Evolutionary conservation across 345 rosid species (phyloP).

Genomic region (Boechera divaricarpa): DNA sequence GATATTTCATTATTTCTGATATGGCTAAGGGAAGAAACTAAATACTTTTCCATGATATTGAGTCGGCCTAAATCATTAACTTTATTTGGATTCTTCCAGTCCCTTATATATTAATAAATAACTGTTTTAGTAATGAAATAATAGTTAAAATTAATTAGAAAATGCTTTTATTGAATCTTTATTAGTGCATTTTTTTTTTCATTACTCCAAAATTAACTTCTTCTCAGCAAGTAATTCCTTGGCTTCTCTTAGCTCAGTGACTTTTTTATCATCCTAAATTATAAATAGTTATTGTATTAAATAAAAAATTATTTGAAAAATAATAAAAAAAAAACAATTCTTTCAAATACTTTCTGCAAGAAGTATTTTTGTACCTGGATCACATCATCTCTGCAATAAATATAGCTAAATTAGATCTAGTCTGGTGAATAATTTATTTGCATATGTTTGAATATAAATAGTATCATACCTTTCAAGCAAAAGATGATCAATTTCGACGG

Average conservation of each 20-base stretch:
- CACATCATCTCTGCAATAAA: slow-evolving; percentile 18
- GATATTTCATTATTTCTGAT: neutral
- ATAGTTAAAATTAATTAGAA: neutral
- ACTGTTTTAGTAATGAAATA: neutral
- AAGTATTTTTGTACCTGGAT: neutral
- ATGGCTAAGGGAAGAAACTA: neutral
- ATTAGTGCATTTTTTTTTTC: neutral
- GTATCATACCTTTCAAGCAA: neutral
- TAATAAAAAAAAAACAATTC: neutral
- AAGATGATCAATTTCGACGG: neutral
- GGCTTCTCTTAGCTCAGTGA: neutral
- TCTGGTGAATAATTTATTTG: neutral
- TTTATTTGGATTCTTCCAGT: neutral
- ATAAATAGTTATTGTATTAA: neutral
- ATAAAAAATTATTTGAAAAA: neutral
- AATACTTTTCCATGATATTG: slow-evolving; percentile 8
- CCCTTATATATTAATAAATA: neutral
- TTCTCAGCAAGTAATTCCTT: neutral
- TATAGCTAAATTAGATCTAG: neutral
- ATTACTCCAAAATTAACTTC: slow-evolving; percentile 16
- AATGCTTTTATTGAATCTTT: neutral
- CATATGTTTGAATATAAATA: neutral
- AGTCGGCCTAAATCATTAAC: slow-evolving; percentile 21
- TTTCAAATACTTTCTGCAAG: neutral
- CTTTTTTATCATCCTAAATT: neutral